A percentile compares a stretch with the other conserved stretches of the same genome.
These are phyloP conservation scores for Penicillium coffeae DNA, from an alignment of 495 filamentous ascomycete genomes.

Conservation along the genomic window DNA sequence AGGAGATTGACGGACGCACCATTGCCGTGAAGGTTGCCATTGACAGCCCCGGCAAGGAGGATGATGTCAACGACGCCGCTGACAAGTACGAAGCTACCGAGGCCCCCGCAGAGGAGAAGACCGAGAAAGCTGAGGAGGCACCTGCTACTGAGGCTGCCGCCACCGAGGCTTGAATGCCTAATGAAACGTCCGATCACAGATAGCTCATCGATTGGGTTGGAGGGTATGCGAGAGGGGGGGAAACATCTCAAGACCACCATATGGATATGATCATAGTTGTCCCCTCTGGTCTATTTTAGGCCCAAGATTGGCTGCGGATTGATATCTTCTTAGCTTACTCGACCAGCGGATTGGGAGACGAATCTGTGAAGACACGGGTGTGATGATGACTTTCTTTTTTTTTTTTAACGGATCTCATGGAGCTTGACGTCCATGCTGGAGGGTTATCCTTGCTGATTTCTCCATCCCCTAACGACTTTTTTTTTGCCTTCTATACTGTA, in stretches of 20 bases:
- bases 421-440: slow-evolving; percentile 21
- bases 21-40: slow-evolving; percentile 99
- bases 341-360: slow-evolving; percentile 5
- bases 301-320: neutral
- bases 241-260: slow-evolving; percentile 3
- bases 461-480: slow-evolving; percentile 36
- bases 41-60: slow-evolving; percentile 98
- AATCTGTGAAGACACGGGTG: slow-evolving; percentile 16
- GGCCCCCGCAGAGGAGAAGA: slow-evolving; percentile 35
- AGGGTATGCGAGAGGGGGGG: slow-evolving; percentile 1
- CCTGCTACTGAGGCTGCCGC: slow-evolving; percentile 23
- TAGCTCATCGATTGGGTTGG: slow-evolving; percentile 19
- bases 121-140: slow-evolving; percentile 38
- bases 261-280: slow-evolving; percentile 16
- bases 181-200: slow-evolving; percentile 14
- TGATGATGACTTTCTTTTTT: slow-evolving; percentile 25
- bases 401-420: slow-evolving; percentile 24
- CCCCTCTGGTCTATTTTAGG: neutral
- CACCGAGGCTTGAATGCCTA: slow-evolving; percentile 32
- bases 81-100: slow-evolving; percentile 44
- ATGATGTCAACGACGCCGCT: slow-evolving; percentile 71
- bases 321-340: slow-evolving; percentile 15
- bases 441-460: slow-evolving; percentile 20
- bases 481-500: slow-evolving; percentile 44
- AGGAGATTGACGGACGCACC: slow-evolving; percentile 96